Conservation (phyloP, 495 filamentous ascomycete species). For the Amphirosellinia nigrospora region DNA sequence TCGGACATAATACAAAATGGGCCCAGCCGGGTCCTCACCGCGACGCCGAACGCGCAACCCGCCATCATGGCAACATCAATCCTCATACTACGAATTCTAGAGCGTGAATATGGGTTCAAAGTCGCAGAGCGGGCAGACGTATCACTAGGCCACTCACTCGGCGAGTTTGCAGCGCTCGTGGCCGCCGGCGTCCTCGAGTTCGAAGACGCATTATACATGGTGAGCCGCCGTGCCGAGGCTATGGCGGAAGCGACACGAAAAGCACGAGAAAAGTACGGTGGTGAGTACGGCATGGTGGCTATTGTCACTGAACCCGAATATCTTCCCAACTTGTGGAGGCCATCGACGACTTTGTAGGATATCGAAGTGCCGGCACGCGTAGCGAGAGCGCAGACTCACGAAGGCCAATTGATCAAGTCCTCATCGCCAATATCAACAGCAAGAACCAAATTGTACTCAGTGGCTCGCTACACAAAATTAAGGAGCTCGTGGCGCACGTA, state of each 20-base stretch:
- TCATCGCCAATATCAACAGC: conserved; percentile 92
- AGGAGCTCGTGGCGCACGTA: conserved; percentile 83
- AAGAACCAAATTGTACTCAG: conserved; percentile 96
- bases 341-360: conserved; percentile 81
- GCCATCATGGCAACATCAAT: conserved; percentile 95
- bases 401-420: conserved; percentile 81
- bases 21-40: conserved; percentile 74
- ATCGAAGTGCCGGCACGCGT: conserved; percentile 66
- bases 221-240: conserved; percentile 78
- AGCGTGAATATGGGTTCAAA: conserved; percentile 81
- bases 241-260: conserved; percentile 79
- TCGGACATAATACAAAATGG: conserved; percentile 82
- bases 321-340: conserved; percentile 69
- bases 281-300: conserved; percentile 92
- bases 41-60: conserved; percentile 88
- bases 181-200: conserved; percentile 79
- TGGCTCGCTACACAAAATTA: conserved; percentile 84
- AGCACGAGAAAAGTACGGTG: conserved; percentile 66
- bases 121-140: conserved; percentile 72
- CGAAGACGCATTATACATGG: conserved; percentile 75
- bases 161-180: conserved; percentile 91
- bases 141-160: conserved; percentile 90
- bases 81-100: conserved; percentile 86
- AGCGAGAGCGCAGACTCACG: conserved; percentile 68
- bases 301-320: conserved; percentile 83